Conservation (phyloP, 768 basidiomycete species). For the Cyclocybe cylindracea region DNA sequence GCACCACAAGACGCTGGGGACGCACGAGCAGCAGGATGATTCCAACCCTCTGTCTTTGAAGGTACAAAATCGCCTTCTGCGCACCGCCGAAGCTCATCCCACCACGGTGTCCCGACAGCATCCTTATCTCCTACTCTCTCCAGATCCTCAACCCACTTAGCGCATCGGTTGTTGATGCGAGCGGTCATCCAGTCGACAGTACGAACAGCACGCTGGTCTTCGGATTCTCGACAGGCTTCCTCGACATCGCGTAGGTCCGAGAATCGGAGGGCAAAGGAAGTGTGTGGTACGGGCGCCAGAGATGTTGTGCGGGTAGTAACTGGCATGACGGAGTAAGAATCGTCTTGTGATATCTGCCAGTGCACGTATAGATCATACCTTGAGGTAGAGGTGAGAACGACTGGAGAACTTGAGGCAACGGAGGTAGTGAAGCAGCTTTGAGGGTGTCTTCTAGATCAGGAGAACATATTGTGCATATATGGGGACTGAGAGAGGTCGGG, state of each 20-base stretch:
- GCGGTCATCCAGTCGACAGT: constrained; percentile 87
- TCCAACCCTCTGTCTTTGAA: constrained; percentile 76
- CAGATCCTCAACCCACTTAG: constrained; percentile 72
- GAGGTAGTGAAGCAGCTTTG: constrained; percentile 58
- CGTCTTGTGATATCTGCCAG: not conserved
- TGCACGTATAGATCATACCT: constrained; percentile 44
- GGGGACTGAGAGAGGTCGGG: constrained; percentile 79
- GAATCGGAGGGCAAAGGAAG: constrained; percentile 76
- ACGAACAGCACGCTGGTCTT: constrained; percentile 74
- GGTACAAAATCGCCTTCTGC: constrained; percentile 78
- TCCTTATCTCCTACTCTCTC: constrained; percentile 45
- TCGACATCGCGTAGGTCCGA: constrained; percentile 76
- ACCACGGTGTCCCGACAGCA: constrained; percentile 73
- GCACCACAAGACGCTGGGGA: constrained; percentile 14
- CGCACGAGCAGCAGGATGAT: constrained; percentile 82
- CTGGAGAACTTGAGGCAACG: constrained; percentile 74
- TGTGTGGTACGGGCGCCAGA: constrained; percentile 67
- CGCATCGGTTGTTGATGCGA: constrained; percentile 62
- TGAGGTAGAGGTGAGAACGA: constrained; percentile 84
- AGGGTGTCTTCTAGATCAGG: constrained; percentile 69
- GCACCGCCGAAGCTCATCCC: constrained; percentile 81
- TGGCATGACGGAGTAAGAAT: constrained; percentile 27
- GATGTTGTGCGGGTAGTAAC: constrained; percentile 81
- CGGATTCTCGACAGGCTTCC: constrained; percentile 73
- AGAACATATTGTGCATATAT: constrained; percentile 74